Conservation (phyloP, 2,329 filamentous ascomycete species). For the Clarireedia monteithiana region DNA sequence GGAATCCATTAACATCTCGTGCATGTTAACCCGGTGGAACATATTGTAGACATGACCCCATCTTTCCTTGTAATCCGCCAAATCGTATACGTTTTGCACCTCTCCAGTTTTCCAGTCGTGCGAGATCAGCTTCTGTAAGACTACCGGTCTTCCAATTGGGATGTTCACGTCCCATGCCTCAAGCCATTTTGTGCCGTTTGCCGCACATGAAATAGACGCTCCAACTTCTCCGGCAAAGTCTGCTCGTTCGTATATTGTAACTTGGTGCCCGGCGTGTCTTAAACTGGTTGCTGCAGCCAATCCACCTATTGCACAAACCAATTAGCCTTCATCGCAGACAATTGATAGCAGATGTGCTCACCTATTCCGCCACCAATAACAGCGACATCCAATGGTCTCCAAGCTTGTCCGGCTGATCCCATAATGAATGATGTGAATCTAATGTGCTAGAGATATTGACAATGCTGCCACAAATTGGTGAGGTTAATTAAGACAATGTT, state of each 20-base stretch:
- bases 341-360: not conserved
- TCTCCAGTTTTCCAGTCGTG: conserved; percentile 64
- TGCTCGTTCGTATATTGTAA: conserved; percentile 57
- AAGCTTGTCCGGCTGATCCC: not conserved
- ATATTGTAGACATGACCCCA: conserved; percentile 55
- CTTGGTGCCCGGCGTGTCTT: conserved; percentile 43
- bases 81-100: conserved; percentile 53
- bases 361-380: conserved; percentile 10
- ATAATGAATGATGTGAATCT: not conserved
- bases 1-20: conserved; percentile 54
- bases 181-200: conserved; percentile 63
- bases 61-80: conserved; percentile 55
- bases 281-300: conserved; percentile 43
- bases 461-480: not conserved
- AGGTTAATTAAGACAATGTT: not conserved
- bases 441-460: not conserved
- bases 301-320: conserved; percentile 32
- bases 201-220: conserved; percentile 59
- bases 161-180: conserved; percentile 62
- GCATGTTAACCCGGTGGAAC: conserved; percentile 63
- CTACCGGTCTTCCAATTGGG: conserved; percentile 54
- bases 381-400: conserved; percentile 5
- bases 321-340: not conserved
- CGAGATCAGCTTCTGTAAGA: conserved; percentile 59
- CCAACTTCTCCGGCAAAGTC: conserved; percentile 63